Conservation (phyloP, 1,284 basidiomycete genomes). For the Rhizoctonia solani region DNA sequence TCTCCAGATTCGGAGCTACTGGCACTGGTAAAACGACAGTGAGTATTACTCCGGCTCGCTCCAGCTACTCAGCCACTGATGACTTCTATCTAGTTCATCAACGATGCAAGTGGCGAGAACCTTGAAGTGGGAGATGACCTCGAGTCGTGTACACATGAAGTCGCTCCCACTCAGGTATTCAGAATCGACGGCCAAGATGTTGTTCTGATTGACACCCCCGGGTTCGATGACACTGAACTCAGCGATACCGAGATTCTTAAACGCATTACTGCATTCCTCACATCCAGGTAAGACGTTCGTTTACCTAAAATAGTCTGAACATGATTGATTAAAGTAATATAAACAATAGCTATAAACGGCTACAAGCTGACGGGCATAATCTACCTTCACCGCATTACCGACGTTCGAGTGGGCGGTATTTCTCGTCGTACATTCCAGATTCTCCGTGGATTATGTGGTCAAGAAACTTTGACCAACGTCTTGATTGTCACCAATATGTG, state of each 20-base stretch:
- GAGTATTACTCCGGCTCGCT: background rate
- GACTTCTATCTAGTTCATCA: slow-evolving; percentile 20
- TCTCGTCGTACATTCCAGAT: slow-evolving; percentile 31
- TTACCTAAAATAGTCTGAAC: background rate
- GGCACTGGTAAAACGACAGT: slow-evolving; percentile 22
- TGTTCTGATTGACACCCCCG: slow-evolving; percentile 43
- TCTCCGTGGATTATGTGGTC: slow-evolving; percentile 34
- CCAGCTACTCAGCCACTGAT: background rate
- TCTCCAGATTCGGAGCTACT: slow-evolving; percentile 20
- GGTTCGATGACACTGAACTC: slow-evolving; percentile 40
- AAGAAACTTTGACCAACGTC: slow-evolving; percentile 38
- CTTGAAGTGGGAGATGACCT: background rate
- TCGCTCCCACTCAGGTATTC: background rate
- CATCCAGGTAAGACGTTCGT: background rate
- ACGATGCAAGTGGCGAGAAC: slow-evolving; percentile 10
- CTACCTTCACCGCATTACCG: slow-evolving; percentile 37
- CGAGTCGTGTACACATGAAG: slow-evolving; percentile 18
- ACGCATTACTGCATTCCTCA: slow-evolving; percentile 29
- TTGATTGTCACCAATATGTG: slow-evolving; percentile 44
- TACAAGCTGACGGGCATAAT: slow-evolving; percentile 37
- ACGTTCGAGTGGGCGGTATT: slow-evolving; percentile 32
- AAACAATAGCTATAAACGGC: background rate
- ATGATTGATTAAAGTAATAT: background rate
- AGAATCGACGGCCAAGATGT: background rate
- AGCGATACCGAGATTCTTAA: slow-evolving; percentile 30